Evolutionary conservation across 257 asterid genomes (phyloP).

Genomic region (Scutellaria minor): DNA sequence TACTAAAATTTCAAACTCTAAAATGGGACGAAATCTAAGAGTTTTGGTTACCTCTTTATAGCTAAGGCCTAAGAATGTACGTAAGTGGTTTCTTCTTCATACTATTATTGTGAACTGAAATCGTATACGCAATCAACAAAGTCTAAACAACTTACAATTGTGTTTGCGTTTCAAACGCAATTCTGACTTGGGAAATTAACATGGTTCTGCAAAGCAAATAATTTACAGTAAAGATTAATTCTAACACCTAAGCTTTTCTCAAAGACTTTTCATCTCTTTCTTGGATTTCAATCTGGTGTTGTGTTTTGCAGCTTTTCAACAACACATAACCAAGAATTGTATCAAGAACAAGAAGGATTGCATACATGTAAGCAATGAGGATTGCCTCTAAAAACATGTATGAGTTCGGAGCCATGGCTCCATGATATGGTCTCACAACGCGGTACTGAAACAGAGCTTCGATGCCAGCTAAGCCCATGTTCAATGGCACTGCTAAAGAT

Average conservation of each 20-base stretch:
- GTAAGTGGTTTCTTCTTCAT: too few species aligned
- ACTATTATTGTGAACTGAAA: too few species aligned
- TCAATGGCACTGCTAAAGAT: slow-evolving; percentile 56
- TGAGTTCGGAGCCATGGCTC: slow-evolving; percentile 11
- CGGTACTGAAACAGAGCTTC: slow-evolving; percentile 79
- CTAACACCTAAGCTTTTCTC: too few species aligned
- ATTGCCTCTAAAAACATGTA: slow-evolving; percentile 60
- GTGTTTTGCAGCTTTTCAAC: slow-evolving; percentile 48
- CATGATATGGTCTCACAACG: slow-evolving; percentile 42
- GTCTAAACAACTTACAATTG: too few species aligned
- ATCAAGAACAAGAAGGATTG: slow-evolving; percentile 63
- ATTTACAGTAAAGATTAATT: too few species aligned
- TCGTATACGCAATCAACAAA: too few species aligned
- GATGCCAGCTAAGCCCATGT: slow-evolving; percentile 54
- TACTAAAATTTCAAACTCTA: too few species aligned
- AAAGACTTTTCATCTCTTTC: slow-evolving; percentile 28
- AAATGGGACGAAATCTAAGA: too few species aligned
- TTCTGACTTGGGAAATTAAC: background rate
- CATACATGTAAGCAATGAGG: slow-evolving; percentile 63
- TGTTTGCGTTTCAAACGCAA: background rate
- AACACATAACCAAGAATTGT: slow-evolving; percentile 60
- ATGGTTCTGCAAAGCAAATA: background rate
- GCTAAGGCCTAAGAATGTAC: too few species aligned
- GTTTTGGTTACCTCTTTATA: too few species aligned
- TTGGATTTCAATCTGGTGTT: slow-evolving; percentile 26